Evolutionary conservation across 441 rosid genomes (phyloP), one percentile per base, ranked within the genome.

Genomic region (Euphorbia schlechtendalii): DNA sequence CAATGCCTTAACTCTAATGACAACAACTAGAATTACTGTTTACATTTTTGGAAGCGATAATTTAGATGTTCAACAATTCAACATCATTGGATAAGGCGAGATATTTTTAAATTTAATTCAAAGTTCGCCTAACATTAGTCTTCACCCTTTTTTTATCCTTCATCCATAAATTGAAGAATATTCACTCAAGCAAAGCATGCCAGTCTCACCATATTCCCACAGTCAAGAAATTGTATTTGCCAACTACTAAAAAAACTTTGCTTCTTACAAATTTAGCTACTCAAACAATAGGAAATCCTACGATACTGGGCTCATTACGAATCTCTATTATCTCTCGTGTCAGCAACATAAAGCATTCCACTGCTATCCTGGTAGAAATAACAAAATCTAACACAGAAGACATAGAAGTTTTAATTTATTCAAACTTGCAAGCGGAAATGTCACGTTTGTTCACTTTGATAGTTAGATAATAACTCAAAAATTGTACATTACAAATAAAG

Each of bases 401-500:
- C 13, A 20, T 8, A 40, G 22, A 61, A 12, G 17, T 54, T 60
- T 60, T 12, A 18, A 57, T n/a, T 65, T 41, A 24, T 25, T 53
- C 20, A 32, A 41, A 30, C 30, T 56, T 28, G 13, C 14, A 74
- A 34, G 27, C 20, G 0, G 61, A 11, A 61, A 43, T 41, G 60
- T 41, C 46, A 61, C 40, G 27, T 52, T 51, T 22, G 64, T 28
- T 15, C 38, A 24, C n/a, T 24, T 40, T 24, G 25, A 40, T 20
- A 36, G n/a, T n/a, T n/a, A n/a, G n/a, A n/a, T n/a, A n/a, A 38
- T 25, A 45, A 43, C 27, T 1, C 1, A 34, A 41, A 25, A 41
- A 55, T 43, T 6, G 25, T 58, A 73, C 64, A 48, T 32, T 52
- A 52, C 20, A 20, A 64, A 43, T 28, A 56, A 73, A 65, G 71